These are phyloP conservation scores for Cornus florida DNA, from an alignment of 148 eudicot species.

Conservation along the genomic window DNA sequence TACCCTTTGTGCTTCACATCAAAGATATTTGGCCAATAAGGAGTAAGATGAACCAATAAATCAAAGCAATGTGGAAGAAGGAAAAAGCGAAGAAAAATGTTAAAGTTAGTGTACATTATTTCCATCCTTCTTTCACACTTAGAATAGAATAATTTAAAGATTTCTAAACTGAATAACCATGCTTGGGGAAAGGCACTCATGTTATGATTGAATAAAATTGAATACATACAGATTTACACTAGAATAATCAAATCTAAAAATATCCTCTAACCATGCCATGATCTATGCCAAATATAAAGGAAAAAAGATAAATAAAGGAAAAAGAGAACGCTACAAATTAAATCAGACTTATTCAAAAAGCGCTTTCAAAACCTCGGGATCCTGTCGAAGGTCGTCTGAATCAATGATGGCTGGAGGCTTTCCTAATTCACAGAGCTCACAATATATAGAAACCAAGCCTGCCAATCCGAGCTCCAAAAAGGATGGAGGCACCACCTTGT, in stretches of 20 bases:
- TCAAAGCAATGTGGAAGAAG: background rate
- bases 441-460: slow-evolving; percentile 64
- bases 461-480: slow-evolving; percentile 77
- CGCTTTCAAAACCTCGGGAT: slow-evolving; percentile 68
- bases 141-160: background rate
- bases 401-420: slow-evolving; percentile 81
- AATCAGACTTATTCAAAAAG: slow-evolving; percentile 3
- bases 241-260: slow-evolving; percentile 1
- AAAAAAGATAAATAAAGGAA: background rate
- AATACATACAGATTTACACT: background rate
- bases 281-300: background rate
- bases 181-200: background rate
- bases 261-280: background rate
- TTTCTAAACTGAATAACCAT: background rate
- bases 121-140: background rate
- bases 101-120: background rate
- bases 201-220: background rate
- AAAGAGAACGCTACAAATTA: background rate
- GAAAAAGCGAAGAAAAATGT: background rate
- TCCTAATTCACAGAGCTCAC: slow-evolving; percentile 65
- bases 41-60: slow-evolving; percentile 6
- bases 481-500: slow-evolving; percentile 76
- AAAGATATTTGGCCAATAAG: background rate
- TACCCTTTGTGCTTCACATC: background rate
- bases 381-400: slow-evolving; percentile 68